phyloP scores from a whole-genome alignment of 441 rosid genomes.

The Mallotus repandus region DNA sequence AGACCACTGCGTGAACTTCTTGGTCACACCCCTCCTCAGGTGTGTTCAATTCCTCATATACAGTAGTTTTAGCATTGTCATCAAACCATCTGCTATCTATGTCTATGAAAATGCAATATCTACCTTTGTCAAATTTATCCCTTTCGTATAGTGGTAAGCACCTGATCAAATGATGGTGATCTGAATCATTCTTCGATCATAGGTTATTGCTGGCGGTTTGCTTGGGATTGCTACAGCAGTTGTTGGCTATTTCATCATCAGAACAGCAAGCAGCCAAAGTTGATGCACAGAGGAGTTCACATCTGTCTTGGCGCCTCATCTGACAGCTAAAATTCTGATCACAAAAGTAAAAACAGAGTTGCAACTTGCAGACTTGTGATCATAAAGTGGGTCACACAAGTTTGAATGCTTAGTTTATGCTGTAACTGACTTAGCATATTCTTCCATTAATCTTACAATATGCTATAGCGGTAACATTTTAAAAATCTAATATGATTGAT shows the following conservation, averaged over 20 bases:
- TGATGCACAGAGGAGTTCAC: conserved; percentile 17
- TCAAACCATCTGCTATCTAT: too few relatives aligned
- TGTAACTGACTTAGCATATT: conserved; percentile 17
- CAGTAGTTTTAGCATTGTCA: too few relatives aligned
- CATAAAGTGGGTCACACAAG: conserved; percentile 3
- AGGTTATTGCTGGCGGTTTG: conserved; percentile 83
- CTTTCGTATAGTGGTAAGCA: too few relatives aligned
- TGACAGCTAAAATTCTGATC: conserved; percentile 18
- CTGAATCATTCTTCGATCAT: conserved; percentile 23
- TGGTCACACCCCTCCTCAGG: conserved; percentile 69
- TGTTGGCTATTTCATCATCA: conserved; percentile 44
- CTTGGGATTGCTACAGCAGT: conserved; percentile 65
- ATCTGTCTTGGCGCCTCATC: conserved; percentile 5
- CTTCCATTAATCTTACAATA: conserved; percentile 12
- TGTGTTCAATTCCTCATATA: background rate
- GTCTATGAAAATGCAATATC: too few relatives aligned
- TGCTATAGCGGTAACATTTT: conserved; percentile 18
- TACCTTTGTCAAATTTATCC: too few relatives aligned
- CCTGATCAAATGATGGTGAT: background rate
- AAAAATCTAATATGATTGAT: conserved; percentile 24
- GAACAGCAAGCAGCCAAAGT: conserved; percentile 23
- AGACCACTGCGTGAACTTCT: conserved; percentile 92
- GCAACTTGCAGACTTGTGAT: conserved; percentile 15
- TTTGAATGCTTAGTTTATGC: conserved; percentile 12
- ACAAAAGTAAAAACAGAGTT: conserved; percentile 5